Percentiles rank a stretch among this genome's conserved stretches.
Conservation (phyloP, 164 flowering plant genomes). For the Buxus sempervirens region DNA sequence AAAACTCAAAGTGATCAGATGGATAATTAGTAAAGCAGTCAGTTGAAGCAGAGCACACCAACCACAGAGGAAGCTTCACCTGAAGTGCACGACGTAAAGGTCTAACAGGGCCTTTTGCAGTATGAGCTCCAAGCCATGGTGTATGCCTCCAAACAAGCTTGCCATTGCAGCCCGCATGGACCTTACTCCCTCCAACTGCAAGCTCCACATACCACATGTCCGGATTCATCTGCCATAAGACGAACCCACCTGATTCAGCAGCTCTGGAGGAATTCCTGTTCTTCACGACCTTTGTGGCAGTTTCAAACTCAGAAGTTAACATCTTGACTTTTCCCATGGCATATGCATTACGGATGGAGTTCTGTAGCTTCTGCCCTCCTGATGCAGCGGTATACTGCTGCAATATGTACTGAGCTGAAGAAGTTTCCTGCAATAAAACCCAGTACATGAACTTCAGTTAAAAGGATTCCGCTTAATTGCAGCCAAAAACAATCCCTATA, state of each 20-base stretch:
- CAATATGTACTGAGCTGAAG: conserved; percentile 68
- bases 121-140: conserved; percentile 67
- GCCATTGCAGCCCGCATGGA: conserved; percentile 73
- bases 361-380: conserved; percentile 58
- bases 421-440: conserved; percentile 46
- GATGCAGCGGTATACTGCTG: conserved; percentile 71
- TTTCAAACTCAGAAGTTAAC: conserved; percentile 57
- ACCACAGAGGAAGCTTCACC: conserved; percentile 28
- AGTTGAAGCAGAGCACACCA: not conserved
- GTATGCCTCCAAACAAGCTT: conserved; percentile 73
- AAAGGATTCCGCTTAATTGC: not conserved
- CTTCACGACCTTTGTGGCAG: conserved; percentile 45
- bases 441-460: not conserved
- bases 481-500: not conserved
- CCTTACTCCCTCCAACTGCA: conserved; percentile 63
- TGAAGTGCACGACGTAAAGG: conserved; percentile 71
- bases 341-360: conserved; percentile 51
- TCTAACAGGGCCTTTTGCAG: conserved; percentile 68
- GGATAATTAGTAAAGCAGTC: not conserved
- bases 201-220: conserved; percentile 77
- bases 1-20: not conserved
- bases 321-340: conserved; percentile 65
- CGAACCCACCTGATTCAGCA: conserved; percentile 63
- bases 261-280: conserved; percentile 31
- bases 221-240: conserved; percentile 74